Conservation (phyloP, 441 rosid genomes). For the Flueggea neowawraea region DNA sequence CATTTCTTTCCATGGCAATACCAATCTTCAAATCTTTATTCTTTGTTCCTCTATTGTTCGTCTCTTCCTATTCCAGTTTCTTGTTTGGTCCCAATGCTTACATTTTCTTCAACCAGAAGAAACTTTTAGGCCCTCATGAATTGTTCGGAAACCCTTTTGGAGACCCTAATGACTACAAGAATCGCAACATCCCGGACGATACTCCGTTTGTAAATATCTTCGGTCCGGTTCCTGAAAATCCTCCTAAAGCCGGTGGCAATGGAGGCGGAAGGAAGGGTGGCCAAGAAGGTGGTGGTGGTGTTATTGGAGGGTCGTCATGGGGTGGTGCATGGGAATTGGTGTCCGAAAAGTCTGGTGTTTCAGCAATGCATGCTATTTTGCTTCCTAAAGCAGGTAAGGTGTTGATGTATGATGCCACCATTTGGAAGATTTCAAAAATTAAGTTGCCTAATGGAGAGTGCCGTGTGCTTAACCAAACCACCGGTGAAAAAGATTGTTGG, state of each 20-base stretch:
- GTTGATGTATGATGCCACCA: slow-evolving; percentile 72
- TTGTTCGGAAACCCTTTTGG: slow-evolving; percentile 28
- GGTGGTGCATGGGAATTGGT: slow-evolving; percentile 51
- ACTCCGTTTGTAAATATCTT: neutral
- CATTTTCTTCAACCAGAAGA: neutral
- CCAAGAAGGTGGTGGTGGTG: neutral
- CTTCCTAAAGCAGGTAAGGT: slow-evolving; percentile 57
- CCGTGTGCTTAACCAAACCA: slow-evolving; percentile 26
- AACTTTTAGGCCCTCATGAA: slow-evolving; percentile 22
- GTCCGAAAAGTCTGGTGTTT: slow-evolving; percentile 55
- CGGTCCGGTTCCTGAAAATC: neutral
- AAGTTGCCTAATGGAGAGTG: slow-evolving; percentile 37
- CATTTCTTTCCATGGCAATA: slow-evolving; percentile 2
- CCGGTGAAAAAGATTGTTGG: slow-evolving; percentile 51
- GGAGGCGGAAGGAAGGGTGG: neutral
- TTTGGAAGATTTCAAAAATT: slow-evolving; percentile 51
- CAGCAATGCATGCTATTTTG: slow-evolving; percentile 72
- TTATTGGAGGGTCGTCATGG: slow-evolving; percentile 14
- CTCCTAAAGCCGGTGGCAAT: neutral
- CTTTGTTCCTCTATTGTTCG: slow-evolving; percentile 10
- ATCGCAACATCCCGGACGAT: slow-evolving; percentile 1
- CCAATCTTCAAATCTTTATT: neutral
- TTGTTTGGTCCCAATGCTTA: slow-evolving; percentile 5
- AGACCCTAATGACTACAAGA: slow-evolving; percentile 15
- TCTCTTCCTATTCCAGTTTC: neutral